Evolutionary conservation across 331 rosid genomes (phyloP), one percentile per base, ranked within the genome.

Genomic region (Phaseolus coccineus): DNA sequence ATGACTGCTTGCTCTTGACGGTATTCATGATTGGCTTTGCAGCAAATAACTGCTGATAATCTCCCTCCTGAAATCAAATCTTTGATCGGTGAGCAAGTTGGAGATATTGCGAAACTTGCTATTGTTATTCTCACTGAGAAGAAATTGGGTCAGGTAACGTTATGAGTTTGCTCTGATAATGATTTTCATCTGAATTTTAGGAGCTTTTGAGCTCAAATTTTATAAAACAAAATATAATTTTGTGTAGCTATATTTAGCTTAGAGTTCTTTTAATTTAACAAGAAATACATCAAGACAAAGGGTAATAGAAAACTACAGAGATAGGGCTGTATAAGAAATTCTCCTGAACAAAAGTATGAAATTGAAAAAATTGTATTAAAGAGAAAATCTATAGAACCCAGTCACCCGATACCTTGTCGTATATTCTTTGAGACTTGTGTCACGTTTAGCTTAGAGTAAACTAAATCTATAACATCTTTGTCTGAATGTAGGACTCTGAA

Each of bases 1-100:
- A 40, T 16, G 30, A 9, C 33, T 3, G 57, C 37, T 75, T 81
- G 25, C 28, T 74, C 14, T 66, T 75, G 35, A 62, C n/a, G 52
- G 14, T 66, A 27, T 65, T 30, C 40, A 27, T 69, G 2, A 56
- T 57, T 87, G 68, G 63, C 76, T 69, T 81, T 87, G 84, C 90
- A 93, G 98, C 96, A 91, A 86, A 67, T 93, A 46, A 83, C 92
- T 35, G 87, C 88, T 0, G 91, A 86, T 79, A 77, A 85, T 86
- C 90, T 94, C 28, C 78, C 72, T 80, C 68, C 87, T 1, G 85
- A 86, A 73, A 81, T 94, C 59, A 91, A 59, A 77, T 52, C 42
- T 68, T 40, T 82, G 53, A 70, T 89, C 27, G 48, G 80, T 37
- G 85, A 85, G 61, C 76, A 80, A 74, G 90, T 89, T 53, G 89